Conservation (phyloP, 805 yeast species). For the Starmerella khaoyaiensis region DNA sequence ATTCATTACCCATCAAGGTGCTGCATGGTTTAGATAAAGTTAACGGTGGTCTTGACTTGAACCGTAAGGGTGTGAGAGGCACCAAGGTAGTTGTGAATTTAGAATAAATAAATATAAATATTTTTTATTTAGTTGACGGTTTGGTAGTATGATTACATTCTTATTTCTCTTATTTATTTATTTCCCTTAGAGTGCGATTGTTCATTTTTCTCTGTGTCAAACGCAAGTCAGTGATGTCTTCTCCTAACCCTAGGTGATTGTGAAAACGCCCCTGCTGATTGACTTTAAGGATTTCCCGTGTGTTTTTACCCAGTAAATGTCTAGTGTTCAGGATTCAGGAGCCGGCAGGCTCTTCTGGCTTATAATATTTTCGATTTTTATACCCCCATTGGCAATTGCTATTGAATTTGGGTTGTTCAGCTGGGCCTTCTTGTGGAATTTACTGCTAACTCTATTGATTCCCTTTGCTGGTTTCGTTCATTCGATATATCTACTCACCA, state of each 20-base stretch:
- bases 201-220: no score
- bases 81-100: conserved; percentile 21
- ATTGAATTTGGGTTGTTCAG: conserved; percentile 14
- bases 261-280: background rate
- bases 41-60: conserved; percentile 17
- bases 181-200: no score
- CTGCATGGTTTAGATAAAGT: conserved; percentile 21
- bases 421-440: conserved; percentile 6
- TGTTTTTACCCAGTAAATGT: conserved; percentile 1
- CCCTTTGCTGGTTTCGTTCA: conserved; percentile 18
- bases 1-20: conserved; percentile 17
- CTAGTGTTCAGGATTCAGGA: conserved; percentile 8
- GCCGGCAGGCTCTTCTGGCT: conserved; percentile 17
- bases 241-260: no score
- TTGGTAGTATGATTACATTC: no score
- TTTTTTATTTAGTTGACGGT: no score
- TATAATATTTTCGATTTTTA: conserved; percentile 10
- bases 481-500: conserved; percentile 10
- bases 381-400: conserved; percentile 12
- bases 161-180: no score
- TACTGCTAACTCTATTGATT: conserved; percentile 7
- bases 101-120: background rate
- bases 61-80: conserved; percentile 21
- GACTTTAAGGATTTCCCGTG: background rate
- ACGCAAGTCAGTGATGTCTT: no score